These are phyloP conservation scores for Westerdykella sp. DNA, from an alignment of 2,329 filamentous ascomycete genomes.

Conservation along the genomic window DNA sequence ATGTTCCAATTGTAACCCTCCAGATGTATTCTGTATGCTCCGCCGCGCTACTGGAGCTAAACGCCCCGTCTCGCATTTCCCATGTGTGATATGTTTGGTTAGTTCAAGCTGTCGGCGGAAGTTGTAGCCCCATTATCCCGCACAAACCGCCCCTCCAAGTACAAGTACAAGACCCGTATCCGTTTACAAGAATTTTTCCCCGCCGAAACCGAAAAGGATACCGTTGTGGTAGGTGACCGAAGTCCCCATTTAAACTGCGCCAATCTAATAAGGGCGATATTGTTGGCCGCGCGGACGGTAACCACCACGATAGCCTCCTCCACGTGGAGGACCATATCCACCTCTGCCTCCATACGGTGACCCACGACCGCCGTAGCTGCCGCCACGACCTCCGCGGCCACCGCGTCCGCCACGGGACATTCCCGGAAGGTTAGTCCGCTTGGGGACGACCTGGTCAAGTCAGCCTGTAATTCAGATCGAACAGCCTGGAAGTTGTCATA, in stretches of 20 bases:
- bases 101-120: not conserved
- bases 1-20: too few species aligned
- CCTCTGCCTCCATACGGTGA: conserved; percentile 44
- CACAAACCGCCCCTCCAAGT: not conserved
- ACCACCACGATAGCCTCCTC: conserved; percentile 39
- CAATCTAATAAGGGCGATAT: conserved; percentile 26
- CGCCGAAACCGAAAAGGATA: not conserved
- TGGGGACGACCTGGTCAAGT: conserved; percentile 63
- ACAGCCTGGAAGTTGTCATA: conserved; percentile 37
- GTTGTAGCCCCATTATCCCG: not conserved
- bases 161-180: not conserved
- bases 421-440: conserved; percentile 93
- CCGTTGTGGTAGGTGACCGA: conserved; percentile 4
- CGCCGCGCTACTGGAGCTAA: too few species aligned
- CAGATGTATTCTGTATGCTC: too few species aligned
- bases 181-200: not conserved
- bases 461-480: conserved; percentile 6
- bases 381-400: conserved; percentile 44
- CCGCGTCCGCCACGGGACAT: conserved; percentile 76
- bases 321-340: conserved; percentile 43
- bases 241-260: conserved; percentile 2
- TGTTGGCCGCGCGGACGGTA: conserved; percentile 31
- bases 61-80: too few species aligned
- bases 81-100: too few species aligned
- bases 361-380: conserved; percentile 47